phyloP scores from a whole-genome alignment of 1,284 basidiomycete species.

The Pseudozyma thailandica region DNA sequence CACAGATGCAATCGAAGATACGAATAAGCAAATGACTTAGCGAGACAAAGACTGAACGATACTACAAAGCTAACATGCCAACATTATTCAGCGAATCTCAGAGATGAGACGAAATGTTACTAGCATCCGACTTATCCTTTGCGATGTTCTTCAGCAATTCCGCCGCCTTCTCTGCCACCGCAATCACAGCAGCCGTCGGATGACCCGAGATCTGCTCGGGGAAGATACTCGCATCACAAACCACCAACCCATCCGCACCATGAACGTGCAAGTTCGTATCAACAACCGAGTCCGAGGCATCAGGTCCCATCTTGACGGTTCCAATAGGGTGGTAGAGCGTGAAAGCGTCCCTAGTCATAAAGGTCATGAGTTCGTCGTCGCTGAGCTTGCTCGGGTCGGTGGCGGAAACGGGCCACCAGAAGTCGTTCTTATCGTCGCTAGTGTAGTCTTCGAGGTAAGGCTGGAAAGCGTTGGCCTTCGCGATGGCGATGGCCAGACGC shows the following conservation, averaged over 20 bases:
- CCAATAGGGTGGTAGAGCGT: conserved; percentile 75
- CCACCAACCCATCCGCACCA: conserved; percentile 47
- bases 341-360: conserved; percentile 72
- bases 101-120: conserved; percentile 32
- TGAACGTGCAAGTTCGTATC: conserved; percentile 49
- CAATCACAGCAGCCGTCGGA: conserved; percentile 52
- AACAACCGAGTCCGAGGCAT: conserved; percentile 36
- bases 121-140: conserved; percentile 14
- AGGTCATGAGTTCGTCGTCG: conserved; percentile 57
- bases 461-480: conserved; percentile 31
- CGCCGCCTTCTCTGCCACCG: conserved; percentile 48
- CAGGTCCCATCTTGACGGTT: conserved; percentile 65
- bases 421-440: conserved; percentile 37
- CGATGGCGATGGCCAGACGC: conserved; percentile 39
- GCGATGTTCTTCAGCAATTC: conserved; percentile 36
- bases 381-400: conserved; percentile 56
- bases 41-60: no score
- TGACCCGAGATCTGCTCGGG: conserved; percentile 57
- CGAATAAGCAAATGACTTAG: no score
- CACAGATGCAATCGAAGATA: neutral
- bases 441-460: conserved; percentile 45
- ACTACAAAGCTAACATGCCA: neutral
- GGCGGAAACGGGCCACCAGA: conserved; percentile 46
- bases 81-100: neutral
- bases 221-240: conserved; percentile 59